Evolutionary conservation across 225 moss, liverwort and hornwort species (phyloP), one percentile per base, ranked within the genome.

Genomic region (Thuidium tamariscinum): DNA sequence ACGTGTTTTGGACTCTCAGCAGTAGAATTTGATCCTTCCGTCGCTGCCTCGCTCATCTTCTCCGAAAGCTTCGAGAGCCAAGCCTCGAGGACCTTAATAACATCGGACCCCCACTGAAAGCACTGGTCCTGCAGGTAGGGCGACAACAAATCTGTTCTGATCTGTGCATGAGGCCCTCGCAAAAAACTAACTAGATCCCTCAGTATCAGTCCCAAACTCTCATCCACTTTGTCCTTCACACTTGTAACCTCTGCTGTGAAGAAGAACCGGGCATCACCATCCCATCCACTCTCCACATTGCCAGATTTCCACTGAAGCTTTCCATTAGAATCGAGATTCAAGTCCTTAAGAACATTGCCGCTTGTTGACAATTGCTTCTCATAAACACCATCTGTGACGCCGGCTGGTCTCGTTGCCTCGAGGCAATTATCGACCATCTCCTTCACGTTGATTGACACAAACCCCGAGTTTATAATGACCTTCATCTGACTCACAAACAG

Each of bases 121-220:
- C 98, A 98, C 70, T 94, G 93, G 65, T 96, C 95, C 88, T 97
- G 95, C 54, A 96, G 80, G 82, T 92, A 98, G 17, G 94, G 92
- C 7, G 95, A 89, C 78, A 96, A 89, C 52, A 89, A 93, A 56
- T 95, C 93, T 73, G 91, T 95, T 82, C 98, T 90, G 17, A 83
- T 83, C 66, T 90, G 89, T 63, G 87, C 92, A 78, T 94, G 93
- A 74, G 98, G 95, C 21, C 95, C 98, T 91, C 94, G 93, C 88
- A 97, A 87, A 86, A 97, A 98, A 88, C 92, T 92, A 37, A 94
- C 74, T 19, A 94, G 86, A 74, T 98, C 98, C 81, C 89, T 87
- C 16, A 98, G 92, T 66, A 98, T 91, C 60, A 87, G 80, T 81
- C 91, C 94, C 89, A 98, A 88, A 52, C 91, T 93, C 61, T 93